Evolutionary conservation across 805 yeast species (phyloP).

Genomic region (Pichia phayaonensis): DNA sequence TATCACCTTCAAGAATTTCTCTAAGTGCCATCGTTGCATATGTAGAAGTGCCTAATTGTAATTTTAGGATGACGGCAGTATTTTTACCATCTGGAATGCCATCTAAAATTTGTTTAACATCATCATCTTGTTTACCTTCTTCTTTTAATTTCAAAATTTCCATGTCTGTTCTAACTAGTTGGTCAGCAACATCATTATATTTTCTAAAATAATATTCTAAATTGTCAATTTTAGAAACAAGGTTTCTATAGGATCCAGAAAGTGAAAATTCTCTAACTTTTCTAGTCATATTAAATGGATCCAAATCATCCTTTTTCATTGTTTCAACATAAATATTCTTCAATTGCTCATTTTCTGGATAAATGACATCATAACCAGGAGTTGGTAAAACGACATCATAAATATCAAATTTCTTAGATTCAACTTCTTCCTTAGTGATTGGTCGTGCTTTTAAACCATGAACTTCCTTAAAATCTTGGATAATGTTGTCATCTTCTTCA

Average conservation of each 20-base stretch:
- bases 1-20: conserved; percentile 77
- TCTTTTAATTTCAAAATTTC: conserved; percentile 37
- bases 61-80: conserved; percentile 63
- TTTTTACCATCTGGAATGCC: conserved; percentile 36
- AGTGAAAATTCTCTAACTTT: conserved; percentile 82
- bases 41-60: conserved; percentile 77
- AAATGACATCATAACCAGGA: conserved; percentile 89
- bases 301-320: conserved; percentile 76
- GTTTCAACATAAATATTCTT: conserved; percentile 54
- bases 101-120: conserved; percentile 22
- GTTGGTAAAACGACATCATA: conserved; percentile 90
- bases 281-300: conserved; percentile 80
- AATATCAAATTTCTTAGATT: conserved; percentile 49
- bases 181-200: conserved; percentile 59
- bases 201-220: conserved; percentile 55
- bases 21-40: conserved; percentile 98
- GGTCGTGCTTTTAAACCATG: conserved; percentile 60
- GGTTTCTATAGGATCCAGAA: conserved; percentile 79
- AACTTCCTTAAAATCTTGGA: conserved; percentile 61
- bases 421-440: conserved; percentile 67
- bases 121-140: conserved; percentile 11
- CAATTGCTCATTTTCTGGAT: conserved; percentile 64
- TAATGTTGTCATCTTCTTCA: conserved; percentile 45
- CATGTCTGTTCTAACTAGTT: conserved; percentile 73
- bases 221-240: conserved; percentile 58